phyloP scores from a whole-genome alignment of 805 yeast genomes.

The Kockiozyma suomiensis region DNA sequence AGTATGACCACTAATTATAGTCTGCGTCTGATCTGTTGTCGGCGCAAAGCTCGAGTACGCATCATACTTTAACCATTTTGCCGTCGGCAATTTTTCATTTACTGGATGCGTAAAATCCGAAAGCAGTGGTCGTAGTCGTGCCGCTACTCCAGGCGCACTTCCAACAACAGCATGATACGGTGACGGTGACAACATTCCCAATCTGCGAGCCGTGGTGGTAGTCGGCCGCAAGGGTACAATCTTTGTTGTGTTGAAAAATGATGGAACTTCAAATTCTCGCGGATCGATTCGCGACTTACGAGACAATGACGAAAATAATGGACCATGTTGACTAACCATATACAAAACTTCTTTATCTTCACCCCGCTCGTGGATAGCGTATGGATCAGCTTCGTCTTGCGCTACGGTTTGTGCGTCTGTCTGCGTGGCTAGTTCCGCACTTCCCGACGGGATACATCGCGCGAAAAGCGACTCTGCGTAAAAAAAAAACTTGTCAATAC shows the following conservation, averaged over 20 bases:
- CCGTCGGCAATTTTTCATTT: slow-evolving; percentile 55
- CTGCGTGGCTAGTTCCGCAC: not conserved
- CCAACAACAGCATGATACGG: slow-evolving; percentile 18
- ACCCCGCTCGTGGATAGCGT: slow-evolving; percentile 27
- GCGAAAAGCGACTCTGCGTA: slow-evolving; percentile 24
- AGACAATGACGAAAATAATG: slow-evolving; percentile 75
- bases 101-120: slow-evolving; percentile 41
- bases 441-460: slow-evolving; percentile 1
- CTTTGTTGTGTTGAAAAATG: slow-evolving; percentile 63
- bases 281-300: slow-evolving; percentile 74
- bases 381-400: slow-evolving; percentile 10
- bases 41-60: slow-evolving; percentile 66
- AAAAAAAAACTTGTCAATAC: slow-evolving; percentile 18
- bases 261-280: slow-evolving; percentile 63
- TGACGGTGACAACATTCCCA: slow-evolving; percentile 27
- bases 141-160: slow-evolving; percentile 20
- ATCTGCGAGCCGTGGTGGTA: slow-evolving; percentile 22
- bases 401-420: slow-evolving; percentile 5
- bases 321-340: slow-evolving; percentile 64
- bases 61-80: slow-evolving; percentile 63
- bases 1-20: slow-evolving; percentile 51
- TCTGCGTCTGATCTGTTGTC: slow-evolving; percentile 58
- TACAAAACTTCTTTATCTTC: slow-evolving; percentile 58
- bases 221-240: slow-evolving; percentile 55
- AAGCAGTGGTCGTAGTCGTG: slow-evolving; percentile 25